Percentiles rank a stretch among this genome's conserved stretches.
phyloP scores from a whole-genome alignment of 441 rosid genomes.

The Manihot esculenta region DNA sequence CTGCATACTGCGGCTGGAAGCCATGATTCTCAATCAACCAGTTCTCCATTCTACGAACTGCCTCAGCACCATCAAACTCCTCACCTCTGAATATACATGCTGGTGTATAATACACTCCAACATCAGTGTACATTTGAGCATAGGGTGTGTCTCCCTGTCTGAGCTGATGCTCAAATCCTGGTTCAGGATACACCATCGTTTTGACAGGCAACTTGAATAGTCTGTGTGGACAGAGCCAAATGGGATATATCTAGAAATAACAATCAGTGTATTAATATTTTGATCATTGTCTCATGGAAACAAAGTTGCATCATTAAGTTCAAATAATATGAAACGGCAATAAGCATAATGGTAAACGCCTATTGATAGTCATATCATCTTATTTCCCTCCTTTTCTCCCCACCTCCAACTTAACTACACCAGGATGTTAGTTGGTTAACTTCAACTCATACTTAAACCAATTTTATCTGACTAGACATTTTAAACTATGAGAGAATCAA shows the following conservation, averaged over 20 bases:
- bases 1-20: slow-evolving; percentile 95
- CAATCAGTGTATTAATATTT: background rate
- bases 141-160: slow-evolving; percentile 89
- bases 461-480: background rate
- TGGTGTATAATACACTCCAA: slow-evolving; percentile 91
- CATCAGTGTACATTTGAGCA: slow-evolving; percentile 95
- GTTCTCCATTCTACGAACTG: slow-evolving; percentile 82
- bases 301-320: background rate
- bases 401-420: background rate
- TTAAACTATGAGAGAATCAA: background rate
- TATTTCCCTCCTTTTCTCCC: background rate
- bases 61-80: slow-evolving; percentile 75
- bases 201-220: slow-evolving; percentile 85
- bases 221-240: slow-evolving; percentile 96
- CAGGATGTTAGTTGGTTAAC: background rate
- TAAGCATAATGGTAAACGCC: slow-evolving; percentile 1
- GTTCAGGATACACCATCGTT: slow-evolving; percentile 86
- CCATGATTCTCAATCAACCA: slow-evolving; percentile 96
- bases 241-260: slow-evolving; percentile 68
- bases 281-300: background rate
- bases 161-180: slow-evolving; percentile 77
- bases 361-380: background rate
- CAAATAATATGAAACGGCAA: background rate
- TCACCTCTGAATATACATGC: slow-evolving; percentile 93
- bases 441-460: background rate